Conservation (phyloP, 1,284 basidiomycete genomes). For the Pyrrhoderma noxium region DNA sequence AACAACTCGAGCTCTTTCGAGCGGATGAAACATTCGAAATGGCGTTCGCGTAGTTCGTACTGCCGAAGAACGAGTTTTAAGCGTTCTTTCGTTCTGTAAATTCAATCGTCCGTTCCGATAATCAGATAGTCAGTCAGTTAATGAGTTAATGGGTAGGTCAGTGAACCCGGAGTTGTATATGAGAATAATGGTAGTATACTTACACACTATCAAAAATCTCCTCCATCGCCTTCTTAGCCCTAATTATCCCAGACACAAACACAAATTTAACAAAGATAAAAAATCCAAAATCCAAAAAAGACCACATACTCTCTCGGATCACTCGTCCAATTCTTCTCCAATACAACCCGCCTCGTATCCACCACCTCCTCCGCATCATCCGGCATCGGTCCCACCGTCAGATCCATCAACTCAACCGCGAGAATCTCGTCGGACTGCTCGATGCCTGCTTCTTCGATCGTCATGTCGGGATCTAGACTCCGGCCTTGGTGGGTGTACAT, state of each 20-base stretch:
- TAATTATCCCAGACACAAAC: conserved; percentile 28
- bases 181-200: background rate
- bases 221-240: conserved; percentile 64
- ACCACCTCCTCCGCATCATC: conserved; percentile 59
- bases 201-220: conserved; percentile 78
- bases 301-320: conserved; percentile 59
- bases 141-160: too few relatives aligned
- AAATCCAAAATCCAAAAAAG: background rate
- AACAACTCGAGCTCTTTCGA: conserved; percentile 83
- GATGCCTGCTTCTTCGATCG: conserved; percentile 77
- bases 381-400: conserved; percentile 55
- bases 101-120: too few relatives aligned
- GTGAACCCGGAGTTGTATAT: background rate
- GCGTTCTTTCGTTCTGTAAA: conserved; percentile 45
- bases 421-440: conserved; percentile 80
- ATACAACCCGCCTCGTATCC: conserved; percentile 52
- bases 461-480: conserved; percentile 64
- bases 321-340: conserved; percentile 72
- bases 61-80: conserved; percentile 77
- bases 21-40: conserved; percentile 81
- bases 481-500: conserved; percentile 75
- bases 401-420: conserved; percentile 79
- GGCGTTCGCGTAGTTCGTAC: conserved; percentile 78
- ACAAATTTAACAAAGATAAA: conserved; percentile 9
- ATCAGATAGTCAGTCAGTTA: background rate